Base-by-base conservation (phyloP, 2,329 filamentous ascomycete genomes). In the Neophaeococcomyces aloes region DNA sequence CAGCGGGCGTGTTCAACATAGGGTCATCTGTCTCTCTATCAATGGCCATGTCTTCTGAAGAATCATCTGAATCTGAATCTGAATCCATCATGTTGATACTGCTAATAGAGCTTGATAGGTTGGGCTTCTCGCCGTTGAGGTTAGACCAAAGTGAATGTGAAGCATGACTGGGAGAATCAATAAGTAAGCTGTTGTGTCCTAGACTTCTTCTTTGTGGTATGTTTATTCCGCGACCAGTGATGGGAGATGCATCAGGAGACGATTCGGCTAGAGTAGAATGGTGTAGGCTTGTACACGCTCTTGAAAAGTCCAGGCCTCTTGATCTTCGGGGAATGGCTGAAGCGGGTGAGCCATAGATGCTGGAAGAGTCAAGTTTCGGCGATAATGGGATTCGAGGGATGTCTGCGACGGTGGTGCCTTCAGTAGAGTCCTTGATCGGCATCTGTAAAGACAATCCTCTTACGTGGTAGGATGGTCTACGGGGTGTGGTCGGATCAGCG, bases 211-310 rank as follows among this genome's bases (percentile, higher is more conserved):
- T 66, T 30, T 69, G 64, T 3, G 77, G 76, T 42, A 80, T 79
- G 46, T 69, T 69, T 59, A 80, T 69, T 2, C 72, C 73, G 50
- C 83, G 78, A 31, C 81, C 80, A 41, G 80, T 79, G 43, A 91
- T 81, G 1, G 91, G 91, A 1, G 88, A 95, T 0, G 86, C 91
- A 61, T 94, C 87, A 3, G 88, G 87, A 4, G 85, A 91, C 1
- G 85, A 83, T 60, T 94, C 86, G 44, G 89, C 88, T 7, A 96
- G 75, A 0, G 85, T 96, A 13, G 89, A 95, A 63, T 96, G 91
- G 65, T 96, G 91, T 17, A 98, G 72, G 59, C 88, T 94, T 8
- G 89, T 95, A 49, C 86, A 91, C 8, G 88, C 88, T 53, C 89
- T 77, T 31, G 89, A 89, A 63, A 94, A 96, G 65, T 96, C 89